phyloP scores from a whole-genome alignment of 2,329 filamentous ascomycete species.

The Talaromyces sp. region DNA sequence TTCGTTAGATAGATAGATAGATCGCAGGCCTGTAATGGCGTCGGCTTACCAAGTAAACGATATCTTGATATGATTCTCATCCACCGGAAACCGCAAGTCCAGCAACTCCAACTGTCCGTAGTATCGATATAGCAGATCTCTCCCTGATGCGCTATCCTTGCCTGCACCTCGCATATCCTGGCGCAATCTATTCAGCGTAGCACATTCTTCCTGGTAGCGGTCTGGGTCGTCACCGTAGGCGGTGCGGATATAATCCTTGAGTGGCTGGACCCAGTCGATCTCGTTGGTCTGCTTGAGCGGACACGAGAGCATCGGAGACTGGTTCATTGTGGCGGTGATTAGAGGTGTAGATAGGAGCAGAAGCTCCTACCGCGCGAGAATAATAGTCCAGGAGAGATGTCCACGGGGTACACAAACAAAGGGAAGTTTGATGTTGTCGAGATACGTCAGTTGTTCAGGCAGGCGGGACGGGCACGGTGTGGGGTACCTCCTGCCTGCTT shows the following conservation, averaged over 20 bases:
- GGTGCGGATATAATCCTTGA: slow-evolving; percentile 89
- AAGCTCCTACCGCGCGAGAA: slow-evolving; percentile 31
- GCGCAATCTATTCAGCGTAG: slow-evolving; percentile 84
- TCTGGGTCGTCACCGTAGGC: slow-evolving; percentile 97
- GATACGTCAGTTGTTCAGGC: slow-evolving; percentile 14
- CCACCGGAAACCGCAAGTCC: slow-evolving; percentile 91
- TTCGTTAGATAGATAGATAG: slow-evolving; percentile 1
- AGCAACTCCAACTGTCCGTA: slow-evolving; percentile 95
- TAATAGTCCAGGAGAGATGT: neutral
- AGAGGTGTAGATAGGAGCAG: slow-evolving; percentile 32
- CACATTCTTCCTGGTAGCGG: slow-evolving; percentile 91
- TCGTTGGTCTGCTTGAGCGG: slow-evolving; percentile 93
- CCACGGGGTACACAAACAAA: neutral
- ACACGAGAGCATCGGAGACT: slow-evolving; percentile 91
- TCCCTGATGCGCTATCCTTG: slow-evolving; percentile 88
- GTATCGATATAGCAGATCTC: slow-evolving; percentile 93
- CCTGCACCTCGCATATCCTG: slow-evolving; percentile 98
- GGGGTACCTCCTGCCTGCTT: slow-evolving; percentile 9
- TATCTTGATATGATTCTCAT: slow-evolving; percentile 99
- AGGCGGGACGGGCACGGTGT: slow-evolving; percentile 10
- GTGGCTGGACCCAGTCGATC: slow-evolving; percentile 91
- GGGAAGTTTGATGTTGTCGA: neutral
- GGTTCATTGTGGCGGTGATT: slow-evolving; percentile 57
- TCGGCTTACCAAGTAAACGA: slow-evolving; percentile 82
- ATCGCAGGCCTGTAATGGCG: neutral